Evolutionary conservation across 2,329 filamentous ascomycete genomes (phyloP).

Genomic region (Colletotrichum incanum): DNA sequence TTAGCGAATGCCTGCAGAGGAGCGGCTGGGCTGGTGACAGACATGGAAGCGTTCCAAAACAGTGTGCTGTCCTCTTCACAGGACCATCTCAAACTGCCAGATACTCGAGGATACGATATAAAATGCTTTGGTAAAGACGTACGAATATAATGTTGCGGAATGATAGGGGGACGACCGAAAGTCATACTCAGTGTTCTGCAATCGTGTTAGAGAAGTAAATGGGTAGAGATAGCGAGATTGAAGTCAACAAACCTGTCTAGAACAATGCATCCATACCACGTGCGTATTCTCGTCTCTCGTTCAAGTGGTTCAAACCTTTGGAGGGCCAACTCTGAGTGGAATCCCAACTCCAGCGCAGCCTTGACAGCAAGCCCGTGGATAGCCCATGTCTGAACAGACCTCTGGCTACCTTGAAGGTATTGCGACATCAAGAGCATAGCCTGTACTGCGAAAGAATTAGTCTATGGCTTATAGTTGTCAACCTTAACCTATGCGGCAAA

Average conservation of each 20-base stretch:
- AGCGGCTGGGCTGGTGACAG: slow-evolving; percentile 11
- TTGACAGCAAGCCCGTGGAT: slow-evolving; percentile 68
- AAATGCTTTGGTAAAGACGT: slow-evolving; percentile 53
- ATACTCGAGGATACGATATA: not conserved
- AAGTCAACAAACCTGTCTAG: slow-evolving; percentile 57
- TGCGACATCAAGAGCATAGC: slow-evolving; percentile 64
- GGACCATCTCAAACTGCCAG: slow-evolving; percentile 23
- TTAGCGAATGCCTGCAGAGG: slow-evolving; percentile 3
- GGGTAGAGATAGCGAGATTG: not conserved
- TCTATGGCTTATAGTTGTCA: too few species aligned
- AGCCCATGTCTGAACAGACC: slow-evolving; percentile 68
- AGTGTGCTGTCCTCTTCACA: slow-evolving; percentile 32
- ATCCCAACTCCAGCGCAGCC: slow-evolving; percentile 65
- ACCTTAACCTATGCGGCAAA: not conserved
- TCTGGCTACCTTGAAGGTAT: slow-evolving; percentile 69
- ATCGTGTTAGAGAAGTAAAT: not conserved
- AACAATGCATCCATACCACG: slow-evolving; percentile 66
- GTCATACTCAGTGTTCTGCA: slow-evolving; percentile 65
- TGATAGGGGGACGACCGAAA: slow-evolving; percentile 63
- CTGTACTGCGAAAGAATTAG: slow-evolving; percentile 56
- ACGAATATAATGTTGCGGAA: slow-evolving; percentile 60
- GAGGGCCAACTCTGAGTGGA: slow-evolving; percentile 61
- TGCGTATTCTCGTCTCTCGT: slow-evolving; percentile 62
- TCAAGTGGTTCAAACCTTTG: slow-evolving; percentile 57
- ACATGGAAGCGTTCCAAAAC: slow-evolving; percentile 56